These are phyloP conservation scores for Exutisphaerella laricina DNA, from an alignment of 2,329 filamentous ascomycete species.

Conservation along the genomic window DNA sequence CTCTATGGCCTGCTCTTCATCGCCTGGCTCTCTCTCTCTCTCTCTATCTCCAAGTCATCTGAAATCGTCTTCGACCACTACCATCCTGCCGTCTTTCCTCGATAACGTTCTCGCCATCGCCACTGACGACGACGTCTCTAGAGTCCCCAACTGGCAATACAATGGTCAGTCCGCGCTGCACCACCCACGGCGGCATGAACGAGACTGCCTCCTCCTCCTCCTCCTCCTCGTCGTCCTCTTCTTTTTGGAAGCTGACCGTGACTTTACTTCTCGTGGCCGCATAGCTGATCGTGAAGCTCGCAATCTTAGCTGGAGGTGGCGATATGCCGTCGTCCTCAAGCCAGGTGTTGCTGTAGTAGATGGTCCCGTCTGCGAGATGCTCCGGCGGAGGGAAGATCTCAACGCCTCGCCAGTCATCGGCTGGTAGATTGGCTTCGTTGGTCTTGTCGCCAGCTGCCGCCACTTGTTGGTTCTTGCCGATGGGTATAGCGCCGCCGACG, in stretches of 20 bases:
- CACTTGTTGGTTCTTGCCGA: slow-evolving; percentile 49
- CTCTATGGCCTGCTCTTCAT: too few species aligned
- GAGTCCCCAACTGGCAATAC: slow-evolving; percentile 49
- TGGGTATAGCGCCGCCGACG: slow-evolving; percentile 50
- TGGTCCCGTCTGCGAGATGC: slow-evolving; percentile 32
- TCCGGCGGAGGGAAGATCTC: slow-evolving; percentile 53
- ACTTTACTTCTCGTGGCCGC: slow-evolving; percentile 43
- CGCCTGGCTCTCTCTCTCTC: too few species aligned
- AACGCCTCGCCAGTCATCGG: slow-evolving; percentile 52
- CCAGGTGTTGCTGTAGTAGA: slow-evolving; percentile 45
- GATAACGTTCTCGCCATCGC: slow-evolving; percentile 12
- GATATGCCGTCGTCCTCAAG: slow-evolving; percentile 55
- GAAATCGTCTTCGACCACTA: slow-evolving; percentile 21
- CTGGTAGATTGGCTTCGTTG: slow-evolving; percentile 42
- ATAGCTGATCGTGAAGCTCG: slow-evolving; percentile 42
- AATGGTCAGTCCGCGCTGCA: slow-evolving; percentile 42
- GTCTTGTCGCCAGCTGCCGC: slow-evolving; percentile 46
- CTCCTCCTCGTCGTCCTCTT: too few species aligned
- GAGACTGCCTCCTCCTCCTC: too few species aligned
- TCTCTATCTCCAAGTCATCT: too few species aligned
- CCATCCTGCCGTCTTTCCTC: slow-evolving; percentile 21
- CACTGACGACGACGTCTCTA: slow-evolving; percentile 34
- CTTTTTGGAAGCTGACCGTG: slow-evolving; percentile 38
- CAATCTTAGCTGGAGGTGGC: slow-evolving; percentile 36
- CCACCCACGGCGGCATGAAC: slow-evolving; percentile 45